A percentile compares a stretch with the other conserved stretches of the same genome.
Conservation (phyloP, 1,284 basidiomycete species). For the Stereum hirsutum region DNA sequence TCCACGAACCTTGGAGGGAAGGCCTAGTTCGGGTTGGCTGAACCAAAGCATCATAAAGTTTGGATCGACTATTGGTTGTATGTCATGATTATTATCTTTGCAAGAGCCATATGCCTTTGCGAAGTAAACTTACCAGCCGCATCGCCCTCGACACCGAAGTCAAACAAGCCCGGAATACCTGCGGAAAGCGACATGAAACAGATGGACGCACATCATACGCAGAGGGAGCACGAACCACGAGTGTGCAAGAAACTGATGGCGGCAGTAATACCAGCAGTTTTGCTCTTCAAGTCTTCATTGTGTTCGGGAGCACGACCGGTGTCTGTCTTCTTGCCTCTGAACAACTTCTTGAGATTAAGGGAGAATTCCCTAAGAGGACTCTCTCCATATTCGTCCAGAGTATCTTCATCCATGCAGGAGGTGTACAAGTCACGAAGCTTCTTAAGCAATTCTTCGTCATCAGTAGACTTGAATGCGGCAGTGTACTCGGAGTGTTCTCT, state of each 20-base stretch:
- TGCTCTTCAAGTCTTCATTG: constrained; percentile 22
- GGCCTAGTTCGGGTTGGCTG: constrained; percentile 74
- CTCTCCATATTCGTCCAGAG: constrained; percentile 53
- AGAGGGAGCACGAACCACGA: constrained; percentile 42
- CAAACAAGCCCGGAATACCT: constrained; percentile 77
- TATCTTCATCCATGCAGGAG: constrained; percentile 76
- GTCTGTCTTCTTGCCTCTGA: constrained; percentile 38
- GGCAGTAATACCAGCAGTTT: constrained; percentile 59
- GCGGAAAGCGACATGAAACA: constrained; percentile 3
- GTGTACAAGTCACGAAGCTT: constrained; percentile 79
- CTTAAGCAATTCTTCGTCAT: constrained; percentile 61
- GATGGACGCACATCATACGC: neutral
- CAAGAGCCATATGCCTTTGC: too few relatives aligned
- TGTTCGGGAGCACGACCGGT: constrained; percentile 14
- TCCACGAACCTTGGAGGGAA: constrained; percentile 82
- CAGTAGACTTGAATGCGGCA: constrained; percentile 22
- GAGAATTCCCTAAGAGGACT: constrained; percentile 53
- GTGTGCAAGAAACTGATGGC: constrained; percentile 85
- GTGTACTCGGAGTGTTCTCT: constrained; percentile 12
- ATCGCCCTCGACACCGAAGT: constrained; percentile 81
- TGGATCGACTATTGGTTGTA: too few relatives aligned
- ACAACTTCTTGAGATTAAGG: constrained; percentile 47
- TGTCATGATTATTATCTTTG: too few relatives aligned
- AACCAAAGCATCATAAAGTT: constrained; percentile 84
- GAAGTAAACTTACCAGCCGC: too few relatives aligned